phyloP scores from a whole-genome alignment of 2,329 filamentous ascomycete genomes.

The Colletotrichum sp. region DNA sequence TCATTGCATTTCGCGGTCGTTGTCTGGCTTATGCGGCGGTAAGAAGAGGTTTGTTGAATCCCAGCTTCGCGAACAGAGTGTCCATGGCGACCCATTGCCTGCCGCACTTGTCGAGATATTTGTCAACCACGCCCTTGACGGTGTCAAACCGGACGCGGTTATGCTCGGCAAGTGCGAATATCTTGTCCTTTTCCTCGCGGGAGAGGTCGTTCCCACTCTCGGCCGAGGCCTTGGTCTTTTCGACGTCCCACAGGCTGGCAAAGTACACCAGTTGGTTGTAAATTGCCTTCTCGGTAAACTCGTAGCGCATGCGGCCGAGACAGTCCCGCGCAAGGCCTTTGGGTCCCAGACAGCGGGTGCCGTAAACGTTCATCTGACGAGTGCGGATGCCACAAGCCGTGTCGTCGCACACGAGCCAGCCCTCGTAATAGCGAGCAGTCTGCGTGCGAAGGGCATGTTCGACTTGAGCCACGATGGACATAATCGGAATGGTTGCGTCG shows the following conservation, averaged over 20 bases:
- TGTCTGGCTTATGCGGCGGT: not conserved
- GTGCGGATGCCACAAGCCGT: conserved; percentile 85
- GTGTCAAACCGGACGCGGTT: conserved; percentile 82
- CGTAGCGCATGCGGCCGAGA: conserved; percentile 85
- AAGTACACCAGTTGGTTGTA: conserved; percentile 97
- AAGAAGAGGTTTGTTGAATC: conserved; percentile 47
- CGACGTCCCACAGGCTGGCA: conserved; percentile 84
- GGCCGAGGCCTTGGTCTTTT: conserved; percentile 61
- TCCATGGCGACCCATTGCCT: conserved; percentile 96
- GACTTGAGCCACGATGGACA: conserved; percentile 84
- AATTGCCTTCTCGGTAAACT: conserved; percentile 85
- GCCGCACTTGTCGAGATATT: conserved; percentile 87
- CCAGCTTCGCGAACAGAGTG: conserved; percentile 75
- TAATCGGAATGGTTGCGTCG: conserved; percentile 65
- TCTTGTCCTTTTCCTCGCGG: conserved; percentile 61
- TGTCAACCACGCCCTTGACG: conserved; percentile 78
- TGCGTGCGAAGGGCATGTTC: conserved; percentile 82
- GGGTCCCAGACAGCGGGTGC: conserved; percentile 86
- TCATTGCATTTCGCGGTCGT: not conserved
- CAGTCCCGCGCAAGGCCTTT: conserved; percentile 86
- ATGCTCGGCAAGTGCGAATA: conserved; percentile 77
- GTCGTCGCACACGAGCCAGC: conserved; percentile 90
- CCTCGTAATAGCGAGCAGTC: conserved; percentile 88
- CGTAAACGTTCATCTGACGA: conserved; percentile 91
- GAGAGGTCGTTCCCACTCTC: conserved; percentile 39